Base-by-base conservation (phyloP, 2,329 filamentous ascomycete genomes). In the Penicillium sp. region DNA sequence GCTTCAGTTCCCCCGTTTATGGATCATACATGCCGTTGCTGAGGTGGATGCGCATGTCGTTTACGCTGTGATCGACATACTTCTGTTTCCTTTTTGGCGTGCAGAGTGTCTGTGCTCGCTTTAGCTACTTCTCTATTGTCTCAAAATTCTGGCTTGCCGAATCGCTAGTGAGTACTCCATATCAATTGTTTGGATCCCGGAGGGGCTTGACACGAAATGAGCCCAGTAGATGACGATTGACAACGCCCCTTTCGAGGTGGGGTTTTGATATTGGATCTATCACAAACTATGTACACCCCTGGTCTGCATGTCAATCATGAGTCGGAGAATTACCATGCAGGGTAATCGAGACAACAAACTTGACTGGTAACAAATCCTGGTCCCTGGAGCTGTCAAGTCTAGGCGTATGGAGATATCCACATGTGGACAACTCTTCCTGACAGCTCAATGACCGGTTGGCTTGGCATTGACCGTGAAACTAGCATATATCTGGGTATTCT, bases 181-280 rank as follows among this genome's bases (percentile, higher is more conserved):
- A 36, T 22, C 22, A 22, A 22, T 17, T 19, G 28, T 14, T 48
- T 14, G 12, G 4, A 14, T 14, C 17, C 10, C 28, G 28, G 28
- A 30, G 11, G 28, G 11, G 28, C 28, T 28, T 26, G 14, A 30
- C 11, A 17, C 10, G 25, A 5, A 4, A 12, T 16, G 19, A 4
- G 11, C 33, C 33, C n/a, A 36, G 16, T 17, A 33, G 35, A 22
- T 52, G 16, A 52, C 5, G 25, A 38, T 47, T 37, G 33, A 9
- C 26, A 35, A 19, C 7, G 26, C 12, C 40, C 17, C 12, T 50
- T 48, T 26, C 12, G 17, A 16, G 35, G 50, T 37, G 33, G 28
- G 10, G 30, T 9, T 55, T 45, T 44, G 47, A 45, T 55, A 45
- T 45, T 55, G 53, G 47, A 45, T 51, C 47, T 45, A 38, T 55